These are phyloP conservation scores for Cymbidium sinense DNA, from an alignment of 106 monocot genomes.

Conservation along the genomic window DNA sequence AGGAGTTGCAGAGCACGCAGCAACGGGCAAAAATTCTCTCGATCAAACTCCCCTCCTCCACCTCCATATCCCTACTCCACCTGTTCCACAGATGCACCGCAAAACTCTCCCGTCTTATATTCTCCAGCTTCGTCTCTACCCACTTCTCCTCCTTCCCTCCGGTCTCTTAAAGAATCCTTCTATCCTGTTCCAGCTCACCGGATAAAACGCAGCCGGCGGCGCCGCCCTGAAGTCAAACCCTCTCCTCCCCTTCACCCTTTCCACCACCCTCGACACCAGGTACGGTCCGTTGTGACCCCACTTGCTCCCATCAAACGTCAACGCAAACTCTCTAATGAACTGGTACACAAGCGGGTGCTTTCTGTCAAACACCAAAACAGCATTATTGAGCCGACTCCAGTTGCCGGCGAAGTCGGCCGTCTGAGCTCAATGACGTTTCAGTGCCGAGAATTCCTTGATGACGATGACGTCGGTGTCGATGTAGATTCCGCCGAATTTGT, in stretches of 20 bases:
- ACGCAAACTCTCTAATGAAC: constrained; percentile 69
- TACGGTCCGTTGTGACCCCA: constrained; percentile 92
- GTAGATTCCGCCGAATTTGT: constrained; percentile 78
- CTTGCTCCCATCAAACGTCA: constrained; percentile 68
- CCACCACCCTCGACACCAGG: constrained; percentile 59
- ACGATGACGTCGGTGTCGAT: constrained; percentile 76
- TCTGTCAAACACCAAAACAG: constrained; percentile 71
- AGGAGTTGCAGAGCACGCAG: constrained; percentile 60
- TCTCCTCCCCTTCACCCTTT: constrained; percentile 17
- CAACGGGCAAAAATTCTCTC: constrained; percentile 30
- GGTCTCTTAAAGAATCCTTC: constrained; percentile 37
- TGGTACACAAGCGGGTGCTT: constrained; percentile 51
- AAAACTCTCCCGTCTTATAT: constrained; percentile 38
- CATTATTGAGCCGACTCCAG: constrained; percentile 86
- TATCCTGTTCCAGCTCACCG: constrained; percentile 57
- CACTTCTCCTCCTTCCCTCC: constrained; percentile 20
- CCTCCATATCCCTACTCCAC: constrained; percentile 32
- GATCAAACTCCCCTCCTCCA: constrained; percentile 65
- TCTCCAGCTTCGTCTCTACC: constrained; percentile 33
- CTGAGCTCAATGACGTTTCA: constrained; percentile 75
- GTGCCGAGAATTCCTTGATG: constrained; percentile 36
- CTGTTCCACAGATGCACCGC: constrained; percentile 68
- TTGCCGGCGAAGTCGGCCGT: constrained; percentile 33
- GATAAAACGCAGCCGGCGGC: constrained; percentile 68
- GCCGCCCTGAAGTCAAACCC: constrained; percentile 36